These are phyloP conservation scores for Kodamaea sp. DNA, from an alignment of 1,139 yeast genomes.

Conservation along the genomic window DNA sequence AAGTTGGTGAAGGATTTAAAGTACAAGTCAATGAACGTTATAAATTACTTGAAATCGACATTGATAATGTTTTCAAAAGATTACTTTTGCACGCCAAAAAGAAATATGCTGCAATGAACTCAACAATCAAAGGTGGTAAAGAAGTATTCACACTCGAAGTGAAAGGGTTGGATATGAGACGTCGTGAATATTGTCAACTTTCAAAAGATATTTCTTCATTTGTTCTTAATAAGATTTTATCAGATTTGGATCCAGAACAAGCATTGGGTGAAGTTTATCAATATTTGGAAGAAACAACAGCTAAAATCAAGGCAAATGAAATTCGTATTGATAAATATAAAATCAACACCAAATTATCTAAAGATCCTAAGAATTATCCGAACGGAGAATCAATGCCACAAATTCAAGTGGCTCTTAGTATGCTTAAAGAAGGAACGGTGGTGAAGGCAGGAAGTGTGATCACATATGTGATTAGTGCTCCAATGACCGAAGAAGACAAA, in stretches of 20 bases:
- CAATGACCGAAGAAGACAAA: constrained; percentile 33
- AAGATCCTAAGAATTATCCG: constrained; percentile 71
- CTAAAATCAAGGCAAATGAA: constrained; percentile 56
- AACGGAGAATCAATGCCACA: constrained; percentile 86
- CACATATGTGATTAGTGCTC: constrained; percentile 70
- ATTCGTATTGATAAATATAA: constrained; percentile 63
- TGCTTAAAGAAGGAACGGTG: constrained; percentile 76
- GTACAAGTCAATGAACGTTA: constrained; percentile 84
- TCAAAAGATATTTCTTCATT: constrained; percentile 84
- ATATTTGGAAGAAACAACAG: constrained; percentile 60
- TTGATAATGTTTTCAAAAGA: constrained; percentile 87
- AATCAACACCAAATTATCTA: constrained; percentile 71
- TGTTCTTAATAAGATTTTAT: constrained; percentile 67
- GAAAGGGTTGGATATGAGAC: constrained; percentile 94
- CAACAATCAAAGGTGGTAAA: constrained; percentile 47
- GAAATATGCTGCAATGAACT: constrained; percentile 91
- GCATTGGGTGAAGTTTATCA: constrained; percentile 72
- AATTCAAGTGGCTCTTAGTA: constrained; percentile 85
- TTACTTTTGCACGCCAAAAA: constrained; percentile 90
- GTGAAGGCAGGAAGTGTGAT: constrained; percentile 88
- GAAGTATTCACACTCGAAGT: constrained; percentile 68
- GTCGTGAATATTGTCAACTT: constrained; percentile 93
- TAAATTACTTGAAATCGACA: constrained; percentile 84
- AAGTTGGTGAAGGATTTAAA: constrained; percentile 84
- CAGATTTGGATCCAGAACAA: constrained; percentile 73